Conservation (phyloP, 352 stramenopile species). For the Phytophthora hibernalis region DNA sequence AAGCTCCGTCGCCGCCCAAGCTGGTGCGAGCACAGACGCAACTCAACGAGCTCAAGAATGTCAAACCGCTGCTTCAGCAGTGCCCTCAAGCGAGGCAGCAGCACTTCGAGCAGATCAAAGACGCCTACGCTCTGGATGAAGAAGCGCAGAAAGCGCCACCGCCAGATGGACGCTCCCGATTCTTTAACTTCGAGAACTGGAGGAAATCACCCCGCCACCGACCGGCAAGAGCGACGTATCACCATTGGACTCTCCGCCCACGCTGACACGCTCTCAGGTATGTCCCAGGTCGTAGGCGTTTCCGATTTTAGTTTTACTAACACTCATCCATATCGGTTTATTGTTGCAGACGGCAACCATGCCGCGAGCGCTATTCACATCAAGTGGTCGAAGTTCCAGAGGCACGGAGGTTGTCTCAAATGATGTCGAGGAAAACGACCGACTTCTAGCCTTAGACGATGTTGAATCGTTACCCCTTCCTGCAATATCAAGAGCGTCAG, state of each 20-base stretch:
- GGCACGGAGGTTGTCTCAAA: conserved; percentile 7
- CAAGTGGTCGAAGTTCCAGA: conserved; percentile 15
- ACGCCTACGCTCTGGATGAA: conserved; percentile 52
- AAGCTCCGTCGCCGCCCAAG: conserved; percentile 1
- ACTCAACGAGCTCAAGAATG: conserved; percentile 54
- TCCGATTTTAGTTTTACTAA: background rate
- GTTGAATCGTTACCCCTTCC: conserved; percentile 21
- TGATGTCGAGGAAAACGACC: conserved; percentile 18
- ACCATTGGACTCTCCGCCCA: background rate
- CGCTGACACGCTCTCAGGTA: conserved; percentile 21
- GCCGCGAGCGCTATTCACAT: background rate
- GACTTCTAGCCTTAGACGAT: conserved; percentile 10
- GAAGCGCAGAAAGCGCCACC: conserved; percentile 33
- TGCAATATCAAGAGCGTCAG: conserved; percentile 9
- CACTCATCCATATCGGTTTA: background rate
- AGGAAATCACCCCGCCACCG: conserved; percentile 21
- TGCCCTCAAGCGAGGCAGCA: conserved; percentile 31
- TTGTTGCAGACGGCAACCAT: conserved; percentile 9
- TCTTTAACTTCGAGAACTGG: conserved; percentile 40
- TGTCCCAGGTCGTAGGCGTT: background rate
- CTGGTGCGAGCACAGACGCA: conserved; percentile 24
- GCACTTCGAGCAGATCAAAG: conserved; percentile 65
- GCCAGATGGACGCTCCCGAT: conserved; percentile 8
- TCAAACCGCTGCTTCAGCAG: conserved; percentile 27
- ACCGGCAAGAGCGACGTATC: conserved; percentile 11